Evolutionary conservation across 805 yeast genomes (phyloP).

Genomic region (Nakazawaea molendinolei): DNA sequence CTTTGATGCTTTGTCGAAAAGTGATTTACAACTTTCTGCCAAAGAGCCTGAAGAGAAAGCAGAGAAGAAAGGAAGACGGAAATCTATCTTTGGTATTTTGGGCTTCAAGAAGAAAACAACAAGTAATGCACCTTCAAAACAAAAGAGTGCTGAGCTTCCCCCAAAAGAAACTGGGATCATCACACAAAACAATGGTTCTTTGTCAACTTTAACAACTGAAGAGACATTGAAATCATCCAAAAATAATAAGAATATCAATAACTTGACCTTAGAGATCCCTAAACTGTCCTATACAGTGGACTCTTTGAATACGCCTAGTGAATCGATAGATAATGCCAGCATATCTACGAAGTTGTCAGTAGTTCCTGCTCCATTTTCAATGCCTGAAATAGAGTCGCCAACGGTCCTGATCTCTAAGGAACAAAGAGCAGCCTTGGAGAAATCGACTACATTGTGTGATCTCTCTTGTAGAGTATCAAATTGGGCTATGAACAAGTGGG

Average conservation of each 20-base stretch:
- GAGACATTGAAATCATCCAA: constrained; percentile 5
- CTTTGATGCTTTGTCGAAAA: neutral
- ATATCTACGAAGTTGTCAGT: neutral
- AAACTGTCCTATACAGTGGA: neutral
- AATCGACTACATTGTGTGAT: constrained; percentile 12
- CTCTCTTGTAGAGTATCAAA: constrained; percentile 20
- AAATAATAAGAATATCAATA: constrained; percentile 9
- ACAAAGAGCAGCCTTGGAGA: neutral
- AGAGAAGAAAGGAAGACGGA: constrained; percentile 16
- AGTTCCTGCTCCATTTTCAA: constrained; percentile 13
- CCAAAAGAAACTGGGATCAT: no score
- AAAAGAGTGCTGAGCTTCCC: no score
- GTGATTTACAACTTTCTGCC: no score
- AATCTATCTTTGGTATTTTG: constrained; percentile 22
- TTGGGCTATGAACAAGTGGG: constrained; percentile 25
- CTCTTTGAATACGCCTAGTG: neutral
- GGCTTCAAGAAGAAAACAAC: constrained; percentile 10
- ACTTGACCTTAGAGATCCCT: constrained; percentile 7
- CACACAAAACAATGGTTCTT: constrained; percentile 1
- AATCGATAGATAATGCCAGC: neutral
- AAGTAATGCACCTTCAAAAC: no score
- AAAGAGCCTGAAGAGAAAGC: no score
- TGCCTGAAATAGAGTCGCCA: constrained; percentile 5
- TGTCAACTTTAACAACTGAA: constrained; percentile 6
- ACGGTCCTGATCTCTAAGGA: constrained; percentile 6